Evolutionary conservation across 1,284 basidiomycete genomes (phyloP).

Genomic region (Fomitopsis pinicola): DNA sequence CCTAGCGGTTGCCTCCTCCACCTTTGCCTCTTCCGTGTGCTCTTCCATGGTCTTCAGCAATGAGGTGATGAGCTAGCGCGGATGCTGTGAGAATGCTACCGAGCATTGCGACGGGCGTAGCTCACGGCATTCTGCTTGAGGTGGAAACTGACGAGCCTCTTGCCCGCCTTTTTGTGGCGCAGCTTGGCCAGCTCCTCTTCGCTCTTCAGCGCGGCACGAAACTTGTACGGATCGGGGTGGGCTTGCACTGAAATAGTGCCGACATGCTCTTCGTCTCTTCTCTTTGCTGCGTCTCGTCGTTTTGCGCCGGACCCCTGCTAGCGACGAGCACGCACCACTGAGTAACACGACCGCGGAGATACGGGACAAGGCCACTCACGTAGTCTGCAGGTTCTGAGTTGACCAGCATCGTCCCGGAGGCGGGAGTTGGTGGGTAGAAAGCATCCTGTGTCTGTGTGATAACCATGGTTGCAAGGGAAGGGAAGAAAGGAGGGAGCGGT

Average conservation of each 20-base stretch:
- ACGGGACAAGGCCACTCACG: neutral
- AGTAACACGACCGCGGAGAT: neutral
- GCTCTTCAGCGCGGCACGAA: constrained; percentile 52
- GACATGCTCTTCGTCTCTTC: constrained; percentile 25
- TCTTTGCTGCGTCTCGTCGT: constrained; percentile 21
- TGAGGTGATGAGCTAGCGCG: constrained; percentile 65
- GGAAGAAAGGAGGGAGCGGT: neutral
- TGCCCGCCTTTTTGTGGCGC: constrained; percentile 57
- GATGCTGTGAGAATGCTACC: neutral
- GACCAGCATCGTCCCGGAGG: neutral
- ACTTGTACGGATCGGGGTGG: constrained; percentile 52
- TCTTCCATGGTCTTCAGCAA: constrained; percentile 88
- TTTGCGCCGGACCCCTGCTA: constrained; percentile 11
- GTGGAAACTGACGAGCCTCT: constrained; percentile 69
- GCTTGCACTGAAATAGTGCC: constrained; percentile 4
- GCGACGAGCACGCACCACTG: neutral
- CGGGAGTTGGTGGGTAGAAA: neutral
- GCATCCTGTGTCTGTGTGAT: constrained; percentile 3
- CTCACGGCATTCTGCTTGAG: constrained; percentile 77
- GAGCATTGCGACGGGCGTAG: constrained; percentile 9
- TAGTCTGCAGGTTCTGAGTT: neutral
- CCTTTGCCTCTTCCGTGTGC: constrained; percentile 72
- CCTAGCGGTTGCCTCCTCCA: constrained; percentile 58
- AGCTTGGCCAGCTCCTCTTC: constrained; percentile 58
- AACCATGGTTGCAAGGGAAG: neutral